Evolutionary conservation across 2,329 filamentous ascomycete genomes (phyloP).

Genomic region (Macrophomina phaseolina): DNA sequence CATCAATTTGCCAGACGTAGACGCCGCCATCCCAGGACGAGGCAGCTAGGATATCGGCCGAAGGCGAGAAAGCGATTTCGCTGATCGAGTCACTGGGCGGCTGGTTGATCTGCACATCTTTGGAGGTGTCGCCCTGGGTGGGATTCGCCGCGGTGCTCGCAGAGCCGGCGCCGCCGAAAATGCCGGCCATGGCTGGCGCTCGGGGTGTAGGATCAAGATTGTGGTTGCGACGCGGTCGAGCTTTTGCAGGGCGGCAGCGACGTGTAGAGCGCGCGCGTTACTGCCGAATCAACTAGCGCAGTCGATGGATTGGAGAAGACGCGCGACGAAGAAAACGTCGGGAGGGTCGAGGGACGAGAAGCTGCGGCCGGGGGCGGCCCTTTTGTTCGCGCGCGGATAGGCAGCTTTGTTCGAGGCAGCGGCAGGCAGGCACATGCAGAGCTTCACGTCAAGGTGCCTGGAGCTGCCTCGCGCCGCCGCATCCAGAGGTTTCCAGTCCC

Average conservation of each 20-base stretch:
- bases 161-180: conserved; percentile 58
- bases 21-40: conserved; percentile 98
- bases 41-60: conserved; percentile 82
- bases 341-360: neutral
- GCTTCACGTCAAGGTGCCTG: conserved; percentile 25
- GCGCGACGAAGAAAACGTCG: neutral
- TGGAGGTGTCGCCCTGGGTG: conserved; percentile 87
- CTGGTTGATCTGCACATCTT: conserved; percentile 81
- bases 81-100: conserved; percentile 86
- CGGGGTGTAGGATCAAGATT: conserved; percentile 30
- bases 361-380: conserved; percentile 8
- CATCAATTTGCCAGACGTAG: conserved; percentile 90
- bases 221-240: conserved; percentile 29
- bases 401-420: conserved; percentile 19
- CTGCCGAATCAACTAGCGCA: neutral
- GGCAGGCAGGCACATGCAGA: conserved; percentile 5
- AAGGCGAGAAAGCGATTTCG: conserved; percentile 80
- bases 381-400: conserved; percentile 12
- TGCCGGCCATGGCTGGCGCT: conserved; percentile 60
- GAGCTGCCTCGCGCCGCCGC: conserved; percentile 21
- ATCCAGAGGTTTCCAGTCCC: neutral
- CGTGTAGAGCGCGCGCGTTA: conserved; percentile 15
- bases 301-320: neutral
- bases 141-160: conserved; percentile 64
- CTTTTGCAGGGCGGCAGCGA: conserved; percentile 28